Base-by-base conservation (phyloP, 768 basidiomycete genomes). In the Epithele typhae region DNA sequence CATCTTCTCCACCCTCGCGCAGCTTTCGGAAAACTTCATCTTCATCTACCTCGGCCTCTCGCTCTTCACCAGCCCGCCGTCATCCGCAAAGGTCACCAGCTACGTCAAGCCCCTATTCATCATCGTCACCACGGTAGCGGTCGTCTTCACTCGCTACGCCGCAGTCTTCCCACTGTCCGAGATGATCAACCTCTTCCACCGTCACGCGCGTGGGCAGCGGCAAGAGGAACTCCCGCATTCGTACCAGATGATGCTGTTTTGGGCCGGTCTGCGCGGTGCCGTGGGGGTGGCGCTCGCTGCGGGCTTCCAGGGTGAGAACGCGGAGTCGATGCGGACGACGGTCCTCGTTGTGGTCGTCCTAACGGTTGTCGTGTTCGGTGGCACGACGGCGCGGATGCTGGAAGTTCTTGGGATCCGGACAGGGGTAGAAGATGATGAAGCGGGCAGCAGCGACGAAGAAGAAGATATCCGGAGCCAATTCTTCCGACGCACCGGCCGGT, bases 181-280 rank as follows among this genome's bases (percentile, higher is more conserved):
- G 57, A 78, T 79, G 22, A 96, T 99, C 81, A 99, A 99, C 70
- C 76, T 96, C 54, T 84, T 97, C 74, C 87, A 84, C 57, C 73
- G 72, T 23, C 88, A 94, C 50, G 84, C 79, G 2, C 81, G 91
- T 1, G 92, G 92, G 1, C 89, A 93, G 59, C 79, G 92, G 34
- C 69, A 76, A 19, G 94, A 96, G 54, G 94, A 97, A 56, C 71
- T 99, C 4, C 94, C 96, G 1, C 94, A 98, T 65, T 93, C 92
- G 10, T 97, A 99, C 60, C 94, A 97, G 59, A 95, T 98, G 91
- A 96, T 98, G 93, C 70, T 98, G 14, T 98, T 98, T 68, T 99
- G 95, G 96, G 95, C 95, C 1, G 95, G 95, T 5, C 70, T 99
- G 44, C 76, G 96, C 23, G 96, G 96, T 27, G 96, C 96, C 0